Evolutionary conservation across 176 grass and related monocot genomes (phyloP).

Genomic region (Chloris gayana): DNA sequence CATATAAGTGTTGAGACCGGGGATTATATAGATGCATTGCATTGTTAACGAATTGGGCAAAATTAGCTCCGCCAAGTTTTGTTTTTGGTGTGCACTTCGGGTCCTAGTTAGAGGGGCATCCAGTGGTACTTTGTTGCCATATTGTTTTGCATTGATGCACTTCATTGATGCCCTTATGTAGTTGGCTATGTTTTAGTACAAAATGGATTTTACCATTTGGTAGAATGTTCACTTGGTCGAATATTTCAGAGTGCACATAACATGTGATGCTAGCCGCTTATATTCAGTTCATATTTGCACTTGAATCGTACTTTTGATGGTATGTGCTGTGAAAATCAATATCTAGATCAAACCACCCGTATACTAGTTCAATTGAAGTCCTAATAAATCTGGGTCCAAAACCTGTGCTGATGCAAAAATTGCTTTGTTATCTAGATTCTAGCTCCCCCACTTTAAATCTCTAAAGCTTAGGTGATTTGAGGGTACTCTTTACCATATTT

Average conservation of each 20-base stretch:
- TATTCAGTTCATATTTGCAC: conserved; percentile 8
- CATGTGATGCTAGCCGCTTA: neutral
- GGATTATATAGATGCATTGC: neutral
- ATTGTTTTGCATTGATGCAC: neutral
- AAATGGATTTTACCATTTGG: neutral
- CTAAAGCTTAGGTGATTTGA: neutral
- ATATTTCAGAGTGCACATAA: neutral
- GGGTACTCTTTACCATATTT: neutral
- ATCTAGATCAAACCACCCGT: neutral
- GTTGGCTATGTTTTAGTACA: neutral
- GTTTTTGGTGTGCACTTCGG: neutral
- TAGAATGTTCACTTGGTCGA: neutral
- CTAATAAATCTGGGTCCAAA: neutral
- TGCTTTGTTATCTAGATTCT: neutral
- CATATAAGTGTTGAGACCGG: neutral
- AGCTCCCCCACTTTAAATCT: neutral
- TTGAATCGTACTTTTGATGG: neutral
- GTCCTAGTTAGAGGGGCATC: neutral
- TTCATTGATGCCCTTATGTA: neutral
- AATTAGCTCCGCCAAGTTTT: neutral
- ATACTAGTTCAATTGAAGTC: neutral
- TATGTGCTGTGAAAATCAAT: neutral
- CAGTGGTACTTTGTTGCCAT: neutral
- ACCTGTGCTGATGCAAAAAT: neutral
- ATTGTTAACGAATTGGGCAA: neutral